These are phyloP conservation scores for Capsella bursapastoris DNA, from an alignment of 345 rosid species.

Conservation along the genomic window DNA sequence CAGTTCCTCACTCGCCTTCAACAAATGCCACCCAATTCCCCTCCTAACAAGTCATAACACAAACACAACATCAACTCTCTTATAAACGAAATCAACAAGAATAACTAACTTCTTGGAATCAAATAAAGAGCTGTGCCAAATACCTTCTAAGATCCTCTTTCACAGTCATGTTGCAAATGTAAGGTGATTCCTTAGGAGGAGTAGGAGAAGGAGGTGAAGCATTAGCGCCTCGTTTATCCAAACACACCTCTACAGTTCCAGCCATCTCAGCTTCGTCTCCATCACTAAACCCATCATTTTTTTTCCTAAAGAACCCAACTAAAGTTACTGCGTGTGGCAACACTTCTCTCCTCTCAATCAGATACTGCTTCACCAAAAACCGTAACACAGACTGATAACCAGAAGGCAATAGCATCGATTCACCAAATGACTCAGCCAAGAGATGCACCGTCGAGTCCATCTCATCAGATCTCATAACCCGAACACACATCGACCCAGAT, in stretches of 20 bases:
- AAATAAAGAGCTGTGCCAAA: neutral
- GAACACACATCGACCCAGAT: slow-evolving; percentile 68
- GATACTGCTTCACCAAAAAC: slow-evolving; percentile 82
- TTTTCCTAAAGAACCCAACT: slow-evolving; percentile 63
- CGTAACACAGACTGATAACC: slow-evolving; percentile 67
- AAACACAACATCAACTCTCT: slow-evolving; percentile 19
- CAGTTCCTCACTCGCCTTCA: slow-evolving; percentile 87
- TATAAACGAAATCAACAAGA: slow-evolving; percentile 3
- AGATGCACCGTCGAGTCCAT: slow-evolving; percentile 71
- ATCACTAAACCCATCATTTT: slow-evolving; percentile 37
- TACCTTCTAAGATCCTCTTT: slow-evolving; percentile 72
- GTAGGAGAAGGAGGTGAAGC: slow-evolving; percentile 80
- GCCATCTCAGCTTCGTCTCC: slow-evolving; percentile 61
- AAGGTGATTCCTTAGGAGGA: slow-evolving; percentile 80
- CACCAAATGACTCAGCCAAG: slow-evolving; percentile 81
- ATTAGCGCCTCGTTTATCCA: slow-evolving; percentile 73
- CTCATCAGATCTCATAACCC: slow-evolving; percentile 77
- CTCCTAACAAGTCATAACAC: slow-evolving; percentile 58
- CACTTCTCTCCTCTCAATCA: slow-evolving; percentile 70
- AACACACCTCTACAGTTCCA: slow-evolving; percentile 90
- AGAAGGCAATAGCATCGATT: slow-evolving; percentile 73
- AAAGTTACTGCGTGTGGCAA: slow-evolving; percentile 88
- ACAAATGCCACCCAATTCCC: slow-evolving; percentile 93
- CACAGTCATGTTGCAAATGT: slow-evolving; percentile 89
- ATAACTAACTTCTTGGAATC: neutral